phyloP scores from a whole-genome alignment of 2,329 filamentous ascomycete species.

The Exutisphaerella laricina region DNA sequence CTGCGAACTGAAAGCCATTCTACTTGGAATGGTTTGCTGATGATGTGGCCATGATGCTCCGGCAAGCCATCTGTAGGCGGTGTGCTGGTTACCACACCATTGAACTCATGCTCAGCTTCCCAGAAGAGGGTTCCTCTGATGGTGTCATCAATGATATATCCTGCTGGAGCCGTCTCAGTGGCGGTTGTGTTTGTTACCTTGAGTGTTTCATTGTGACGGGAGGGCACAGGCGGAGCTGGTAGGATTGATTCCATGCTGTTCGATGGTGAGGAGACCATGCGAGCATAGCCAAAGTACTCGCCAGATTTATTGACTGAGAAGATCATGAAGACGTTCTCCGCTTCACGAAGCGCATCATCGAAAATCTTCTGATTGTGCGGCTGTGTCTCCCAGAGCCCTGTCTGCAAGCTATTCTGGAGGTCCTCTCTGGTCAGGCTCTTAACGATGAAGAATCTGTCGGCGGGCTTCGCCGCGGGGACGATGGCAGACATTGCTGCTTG shows the following conservation, averaged over 20 bases:
- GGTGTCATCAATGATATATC: conserved; percentile 85
- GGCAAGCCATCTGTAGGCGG: not conserved
- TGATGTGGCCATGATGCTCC: conserved; percentile 53
- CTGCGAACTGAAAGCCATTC: conserved; percentile 80
- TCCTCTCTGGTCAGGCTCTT: conserved; percentile 91
- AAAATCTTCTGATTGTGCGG: conserved; percentile 78
- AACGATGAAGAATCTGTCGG: conserved; percentile 76
- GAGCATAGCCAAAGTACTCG: conserved; percentile 91
- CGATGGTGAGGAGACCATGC: conserved; percentile 83
- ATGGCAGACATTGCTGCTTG: not conserved
- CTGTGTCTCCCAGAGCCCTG: conserved; percentile 88
- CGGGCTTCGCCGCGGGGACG: not conserved
- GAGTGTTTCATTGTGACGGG: conserved; percentile 36
- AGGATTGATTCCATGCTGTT: conserved; percentile 34
- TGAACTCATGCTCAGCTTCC: conserved; percentile 64
- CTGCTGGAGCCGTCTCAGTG: conserved; percentile 69
- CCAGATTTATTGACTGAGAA: conserved; percentile 98
- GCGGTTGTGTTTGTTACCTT: conserved; percentile 73
- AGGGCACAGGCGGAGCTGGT: not conserved
- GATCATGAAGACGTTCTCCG: conserved; percentile 80
- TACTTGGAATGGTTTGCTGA: conserved; percentile 85
- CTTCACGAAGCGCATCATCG: conserved; percentile 73
- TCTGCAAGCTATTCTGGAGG: conserved; percentile 74
- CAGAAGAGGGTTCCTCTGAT: conserved; percentile 91
- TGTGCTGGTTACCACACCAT: conserved; percentile 7